Conservation (phyloP, 2,329 filamentous ascomycete genomes). For the Didymella sp. region DNA sequence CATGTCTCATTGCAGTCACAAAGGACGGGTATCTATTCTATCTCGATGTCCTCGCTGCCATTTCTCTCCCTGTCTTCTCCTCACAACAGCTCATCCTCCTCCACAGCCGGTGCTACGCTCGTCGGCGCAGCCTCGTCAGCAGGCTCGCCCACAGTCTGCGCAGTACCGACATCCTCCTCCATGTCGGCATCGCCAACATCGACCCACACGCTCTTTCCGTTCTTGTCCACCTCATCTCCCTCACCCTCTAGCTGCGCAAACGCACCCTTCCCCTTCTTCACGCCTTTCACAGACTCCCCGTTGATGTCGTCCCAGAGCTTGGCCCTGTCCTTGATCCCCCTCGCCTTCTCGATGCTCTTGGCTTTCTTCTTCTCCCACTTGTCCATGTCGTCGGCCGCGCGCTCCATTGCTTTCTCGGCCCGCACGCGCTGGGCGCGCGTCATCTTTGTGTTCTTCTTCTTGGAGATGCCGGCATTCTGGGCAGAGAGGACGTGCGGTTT, state of each 20-base stretch:
- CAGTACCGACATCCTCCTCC: conserved; percentile 27
- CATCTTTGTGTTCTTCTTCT: conserved; percentile 57
- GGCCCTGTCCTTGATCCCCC: conserved; percentile 57
- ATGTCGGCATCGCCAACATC: conserved; percentile 39
- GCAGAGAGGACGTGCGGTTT: conserved; percentile 68
- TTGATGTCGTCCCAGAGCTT: conserved; percentile 52
- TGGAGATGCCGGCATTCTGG: conserved; percentile 76
- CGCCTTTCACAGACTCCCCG: conserved; percentile 23
- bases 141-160: not conserved
- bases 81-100: conserved; percentile 43
- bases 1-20: conserved; percentile 17
- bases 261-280: conserved; percentile 1
- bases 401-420: conserved; percentile 56
- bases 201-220: conserved; percentile 31
- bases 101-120: conserved; percentile 1
- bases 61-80: not conserved
- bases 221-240: conserved; percentile 16
- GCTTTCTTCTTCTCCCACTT: conserved; percentile 63
- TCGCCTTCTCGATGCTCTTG: conserved; percentile 59
- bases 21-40: conserved; percentile 21
- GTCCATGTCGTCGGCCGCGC: conserved; percentile 62
- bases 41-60: not conserved
- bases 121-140: conserved; percentile 17
- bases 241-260: conserved; percentile 3
- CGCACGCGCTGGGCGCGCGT: conserved; percentile 62